A percentile compares a stretch with the other conserved stretches of the same genome.
Evolutionary conservation across 306 rosid genomes (phyloP).

Genomic region (Dalbergia cultrata): DNA sequence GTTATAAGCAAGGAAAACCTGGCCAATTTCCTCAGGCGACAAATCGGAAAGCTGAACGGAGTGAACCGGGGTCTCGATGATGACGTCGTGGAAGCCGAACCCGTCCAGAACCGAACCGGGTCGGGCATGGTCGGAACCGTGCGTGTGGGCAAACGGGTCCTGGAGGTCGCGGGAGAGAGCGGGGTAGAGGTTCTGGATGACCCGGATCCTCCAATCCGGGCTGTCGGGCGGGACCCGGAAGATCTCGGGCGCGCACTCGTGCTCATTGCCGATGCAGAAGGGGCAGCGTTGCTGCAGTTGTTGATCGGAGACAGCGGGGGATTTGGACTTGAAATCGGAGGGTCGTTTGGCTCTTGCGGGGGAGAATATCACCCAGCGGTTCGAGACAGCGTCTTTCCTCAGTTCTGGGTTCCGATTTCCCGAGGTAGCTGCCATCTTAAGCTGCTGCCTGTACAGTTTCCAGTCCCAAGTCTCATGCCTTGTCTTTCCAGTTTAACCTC

Average conservation of each 20-base stretch:
- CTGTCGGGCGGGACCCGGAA: slow-evolving; percentile 67
- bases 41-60: slow-evolving; percentile 67
- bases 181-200: slow-evolving; percentile 83
- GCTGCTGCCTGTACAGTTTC: not conserved
- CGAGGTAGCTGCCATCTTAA: slow-evolving; percentile 44
- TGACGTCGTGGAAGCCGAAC: slow-evolving; percentile 81
- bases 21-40: slow-evolving; percentile 50
- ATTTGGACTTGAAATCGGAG: slow-evolving; percentile 79
- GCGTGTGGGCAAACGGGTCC: not conserved
- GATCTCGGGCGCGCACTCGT: slow-evolving; percentile 85
- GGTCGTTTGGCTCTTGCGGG: slow-evolving; percentile 81
- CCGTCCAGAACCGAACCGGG: slow-evolving; percentile 58
- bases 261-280: slow-evolving; percentile 83
- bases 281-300: slow-evolving; percentile 61
- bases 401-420: slow-evolving; percentile 52
- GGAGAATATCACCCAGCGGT: slow-evolving; percentile 84
- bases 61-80: slow-evolving; percentile 77
- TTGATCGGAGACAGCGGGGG: slow-evolving; percentile 47
- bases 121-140: not conserved
- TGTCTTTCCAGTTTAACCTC: no score
- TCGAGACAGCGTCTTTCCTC: slow-evolving; percentile 64
- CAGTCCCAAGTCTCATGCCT: not conserved
- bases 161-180: slow-evolving; percentile 63
- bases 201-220: slow-evolving; percentile 75
- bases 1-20: slow-evolving; percentile 56